phyloP scores from a whole-genome alignment of 2,329 filamentous ascomycete species.

The Karstenula rhodostoma region DNA sequence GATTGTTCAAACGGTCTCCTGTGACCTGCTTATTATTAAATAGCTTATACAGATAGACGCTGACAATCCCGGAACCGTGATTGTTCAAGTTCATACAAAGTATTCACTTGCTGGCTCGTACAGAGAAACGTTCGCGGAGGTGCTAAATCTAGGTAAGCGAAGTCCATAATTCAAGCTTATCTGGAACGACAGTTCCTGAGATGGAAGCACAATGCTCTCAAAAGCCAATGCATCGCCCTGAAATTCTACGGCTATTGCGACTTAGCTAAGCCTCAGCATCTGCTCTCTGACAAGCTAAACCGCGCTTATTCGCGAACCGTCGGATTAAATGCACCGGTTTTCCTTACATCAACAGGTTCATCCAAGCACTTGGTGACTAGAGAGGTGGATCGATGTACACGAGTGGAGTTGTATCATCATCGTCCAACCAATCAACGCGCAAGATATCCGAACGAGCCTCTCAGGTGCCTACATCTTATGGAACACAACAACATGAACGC shows the following conservation, averaged over 20 bases:
- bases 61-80: background rate
- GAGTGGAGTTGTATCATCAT: background rate
- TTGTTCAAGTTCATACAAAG: background rate
- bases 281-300: background rate
- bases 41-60: background rate
- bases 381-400: background rate
- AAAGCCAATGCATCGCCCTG: background rate
- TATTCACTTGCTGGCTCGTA: background rate
- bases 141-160: background rate
- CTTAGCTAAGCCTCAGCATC: background rate
- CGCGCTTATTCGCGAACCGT: background rate
- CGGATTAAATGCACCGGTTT: background rate
- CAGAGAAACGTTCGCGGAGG: background rate
- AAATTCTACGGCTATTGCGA: background rate
- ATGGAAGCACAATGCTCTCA: background rate
- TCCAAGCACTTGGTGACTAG: too few relatives aligned
- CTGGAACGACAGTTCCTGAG: background rate
- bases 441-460: constrained; percentile 1
- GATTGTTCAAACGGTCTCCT: background rate
- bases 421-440: background rate
- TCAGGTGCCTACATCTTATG: background rate
- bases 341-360: too few relatives aligned
- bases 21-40: background rate
- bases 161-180: background rate
- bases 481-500: background rate